phyloP scores from a whole-genome alignment of 495 filamentous ascomycete genomes.

The Neurospora africana region DNA sequence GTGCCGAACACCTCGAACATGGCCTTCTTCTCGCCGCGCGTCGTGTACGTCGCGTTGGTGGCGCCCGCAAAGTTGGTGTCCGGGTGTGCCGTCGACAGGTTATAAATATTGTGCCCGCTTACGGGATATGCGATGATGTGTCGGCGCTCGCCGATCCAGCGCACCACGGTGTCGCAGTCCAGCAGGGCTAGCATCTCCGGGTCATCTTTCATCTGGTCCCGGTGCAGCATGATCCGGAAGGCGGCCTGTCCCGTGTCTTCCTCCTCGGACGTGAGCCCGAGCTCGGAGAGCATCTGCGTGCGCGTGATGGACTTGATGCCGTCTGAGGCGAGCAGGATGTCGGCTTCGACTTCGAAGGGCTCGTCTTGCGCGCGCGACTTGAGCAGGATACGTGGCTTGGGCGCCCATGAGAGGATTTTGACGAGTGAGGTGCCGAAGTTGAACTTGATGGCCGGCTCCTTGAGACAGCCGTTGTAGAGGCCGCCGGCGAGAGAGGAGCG shows the following conservation, averaged over 20 bases:
- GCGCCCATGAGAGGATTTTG: slow-evolving; percentile 43
- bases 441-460: slow-evolving; percentile 56
- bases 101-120: slow-evolving; percentile 64
- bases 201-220: slow-evolving; percentile 54
- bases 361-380: slow-evolving; percentile 45
- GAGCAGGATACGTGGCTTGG: slow-evolving; percentile 44
- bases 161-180: slow-evolving; percentile 53
- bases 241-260: slow-evolving; percentile 68
- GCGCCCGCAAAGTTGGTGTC: slow-evolving; percentile 62
- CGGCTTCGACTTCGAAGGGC: slow-evolving; percentile 44
- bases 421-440: slow-evolving; percentile 49
- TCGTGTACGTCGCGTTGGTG: slow-evolving; percentile 67
- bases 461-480: slow-evolving; percentile 56
- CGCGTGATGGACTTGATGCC: slow-evolving; percentile 63
- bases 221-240: slow-evolving; percentile 75
- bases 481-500: slow-evolving; percentile 59
- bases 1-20: slow-evolving; percentile 59
- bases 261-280: slow-evolving; percentile 46
- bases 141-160: slow-evolving; percentile 68
- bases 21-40: slow-evolving; percentile 53
- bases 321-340: slow-evolving; percentile 61
- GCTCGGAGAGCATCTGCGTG: slow-evolving; percentile 45
- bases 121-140: slow-evolving; percentile 83
- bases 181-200: slow-evolving; percentile 58
- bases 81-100: slow-evolving; percentile 65